Conservation (phyloP, 2,329 filamentous ascomycete genomes). For the Pseudopyricularia cyperi region DNA sequence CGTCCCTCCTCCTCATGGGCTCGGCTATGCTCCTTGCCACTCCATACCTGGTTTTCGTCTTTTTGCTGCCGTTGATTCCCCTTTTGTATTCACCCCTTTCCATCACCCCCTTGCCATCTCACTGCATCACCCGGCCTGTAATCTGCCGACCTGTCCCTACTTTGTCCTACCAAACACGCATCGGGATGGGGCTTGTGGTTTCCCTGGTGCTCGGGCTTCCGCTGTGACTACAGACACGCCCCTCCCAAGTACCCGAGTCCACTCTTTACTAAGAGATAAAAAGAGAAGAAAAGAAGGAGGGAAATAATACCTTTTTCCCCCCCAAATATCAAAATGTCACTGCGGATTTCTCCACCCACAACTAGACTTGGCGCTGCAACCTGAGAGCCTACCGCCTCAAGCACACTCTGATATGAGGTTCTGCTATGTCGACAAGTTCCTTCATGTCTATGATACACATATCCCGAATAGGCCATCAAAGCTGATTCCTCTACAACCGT, state of each 20-base stretch:
- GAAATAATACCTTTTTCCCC: not conserved
- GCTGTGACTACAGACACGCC: not conserved
- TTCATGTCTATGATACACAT: not conserved
- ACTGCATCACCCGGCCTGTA: slow-evolving; percentile 1
- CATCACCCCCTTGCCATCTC: not conserved
- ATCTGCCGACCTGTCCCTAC: not conserved
- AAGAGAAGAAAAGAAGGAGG: not conserved
- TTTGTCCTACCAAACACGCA: slow-evolving; percentile 2
- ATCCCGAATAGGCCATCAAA: not conserved
- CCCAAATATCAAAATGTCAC: not conserved
- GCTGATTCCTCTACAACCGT: not conserved
- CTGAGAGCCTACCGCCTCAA: not conserved
- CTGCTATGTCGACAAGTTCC: not conserved
- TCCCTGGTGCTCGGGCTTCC: not conserved
- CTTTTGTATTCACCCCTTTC: not conserved
- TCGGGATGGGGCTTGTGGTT: not conserved
- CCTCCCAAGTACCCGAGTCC: not conserved
- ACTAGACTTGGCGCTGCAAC: not conserved
- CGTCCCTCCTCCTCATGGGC: not conserved
- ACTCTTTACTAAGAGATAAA: not conserved
- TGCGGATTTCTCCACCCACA: not conserved
- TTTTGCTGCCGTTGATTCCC: not conserved
- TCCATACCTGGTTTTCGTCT: not conserved
- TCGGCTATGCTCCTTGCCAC: not conserved
- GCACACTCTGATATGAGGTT: not conserved